Base-by-base conservation (phyloP, 192 early-diverging fungal species). In the Powellomyces hirtus region DNA sequence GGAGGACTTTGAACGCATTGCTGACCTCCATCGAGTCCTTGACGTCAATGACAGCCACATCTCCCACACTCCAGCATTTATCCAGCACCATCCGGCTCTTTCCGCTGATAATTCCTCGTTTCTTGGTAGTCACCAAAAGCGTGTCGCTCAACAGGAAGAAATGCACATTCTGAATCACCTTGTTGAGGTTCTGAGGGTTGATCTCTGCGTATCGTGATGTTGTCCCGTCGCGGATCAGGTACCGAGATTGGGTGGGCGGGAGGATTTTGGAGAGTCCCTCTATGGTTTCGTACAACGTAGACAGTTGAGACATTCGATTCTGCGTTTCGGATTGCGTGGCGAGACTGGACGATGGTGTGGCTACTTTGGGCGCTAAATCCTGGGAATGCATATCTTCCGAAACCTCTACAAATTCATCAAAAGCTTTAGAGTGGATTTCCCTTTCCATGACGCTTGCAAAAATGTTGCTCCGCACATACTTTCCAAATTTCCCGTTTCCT, bases 121-220 rank as follows among this genome's bases (percentile, higher is more conserved):
- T 92, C 56, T 89, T 88, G 10, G 82, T 83, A 0, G 90, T 89
- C 36, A 97, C 72, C 53, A 98, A 69, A 5, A 98, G 61, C 38
- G 90, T 84, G 70, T 98, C 95, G 66, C 83, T 94, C 45, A 98
- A 75, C 18, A 98, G 74, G 31, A 91, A 84, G 38, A 97, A 77
- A 58, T 91, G 89, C 0, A 94, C 90, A 14, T 78, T 79, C 57
- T 94, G 92, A 40, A 88, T 84, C 18, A 83, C 74, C 70, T 92
- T 89, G 76, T 86, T 81, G 4, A 84, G 88, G 33, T 80, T 85
- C 18, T 88, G 29, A 22, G 77, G 87, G 70, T 93, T 91, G 29
- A 97, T 78, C 73, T 98, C 94, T 27, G 79, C 79, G 38, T 91
- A 82, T 66, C 85, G 65, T 5, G 70, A 45, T 18, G 71, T 40